A percentile compares a stretch with the other conserved stretches of the same genome.
Evolutionary conservation across 2,329 filamentous ascomycete species (phyloP).

Genomic region (Raffaelea arxii): DNA sequence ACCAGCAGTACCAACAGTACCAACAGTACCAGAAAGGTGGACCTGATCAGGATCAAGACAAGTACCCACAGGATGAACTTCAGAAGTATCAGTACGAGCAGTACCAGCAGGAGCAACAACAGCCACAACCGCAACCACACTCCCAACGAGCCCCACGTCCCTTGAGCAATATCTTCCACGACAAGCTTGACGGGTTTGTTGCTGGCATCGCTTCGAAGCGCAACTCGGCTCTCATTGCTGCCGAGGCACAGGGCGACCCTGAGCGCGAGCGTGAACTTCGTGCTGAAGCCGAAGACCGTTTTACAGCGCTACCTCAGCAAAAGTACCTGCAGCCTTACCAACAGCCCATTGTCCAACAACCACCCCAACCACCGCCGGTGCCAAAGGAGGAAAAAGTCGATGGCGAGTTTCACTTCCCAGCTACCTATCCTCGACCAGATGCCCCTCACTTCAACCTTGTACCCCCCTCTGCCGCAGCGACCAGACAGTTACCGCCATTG

Average conservation of each 20-base stretch:
- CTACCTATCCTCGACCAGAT: constrained; percentile 37
- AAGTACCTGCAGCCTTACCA: constrained; percentile 51
- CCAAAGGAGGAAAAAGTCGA: constrained; percentile 16
- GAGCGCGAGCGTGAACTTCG: constrained; percentile 73
- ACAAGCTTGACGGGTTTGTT: constrained; percentile 80
- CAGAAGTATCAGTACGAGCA: too few species aligned
- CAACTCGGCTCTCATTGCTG: constrained; percentile 72
- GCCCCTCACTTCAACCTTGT: constrained; percentile 51
- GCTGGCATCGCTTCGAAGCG: constrained; percentile 79
- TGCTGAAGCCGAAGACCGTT: constrained; percentile 72
- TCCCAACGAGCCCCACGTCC: constrained; percentile 47
- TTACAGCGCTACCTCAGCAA: constrained; percentile 68
- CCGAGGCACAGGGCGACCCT: constrained; percentile 69
- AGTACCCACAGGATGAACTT: too few species aligned
- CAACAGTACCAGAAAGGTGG: too few species aligned
- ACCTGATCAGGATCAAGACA: too few species aligned
- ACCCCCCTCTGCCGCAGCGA: constrained; percentile 19
- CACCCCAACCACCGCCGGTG: constrained; percentile 19
- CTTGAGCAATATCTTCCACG: constrained; percentile 68
- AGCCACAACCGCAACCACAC: too few species aligned
- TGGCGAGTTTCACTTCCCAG: constrained; percentile 45
- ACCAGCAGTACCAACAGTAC: too few species aligned
- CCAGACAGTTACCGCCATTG: not conserved
- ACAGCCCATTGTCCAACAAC: constrained; percentile 18
- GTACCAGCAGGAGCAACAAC: too few species aligned